Evolutionary conservation across 495 filamentous ascomycete genomes (phyloP).

Genomic region (Penicillium egyptiacum): DNA sequence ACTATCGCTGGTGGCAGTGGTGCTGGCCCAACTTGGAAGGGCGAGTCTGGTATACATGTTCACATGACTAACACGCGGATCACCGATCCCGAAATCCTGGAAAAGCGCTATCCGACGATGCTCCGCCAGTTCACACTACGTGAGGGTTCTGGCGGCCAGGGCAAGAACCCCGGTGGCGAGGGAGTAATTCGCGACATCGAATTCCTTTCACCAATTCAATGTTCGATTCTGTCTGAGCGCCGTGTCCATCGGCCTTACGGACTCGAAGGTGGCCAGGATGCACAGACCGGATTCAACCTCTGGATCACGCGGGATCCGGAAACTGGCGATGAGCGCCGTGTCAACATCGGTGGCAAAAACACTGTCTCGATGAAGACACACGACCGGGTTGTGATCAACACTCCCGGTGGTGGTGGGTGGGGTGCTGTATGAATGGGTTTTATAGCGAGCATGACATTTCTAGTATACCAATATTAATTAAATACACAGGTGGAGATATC

Average conservation of each 20-base stretch:
- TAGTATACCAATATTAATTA: constrained; percentile 5
- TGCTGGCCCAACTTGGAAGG: constrained; percentile 83
- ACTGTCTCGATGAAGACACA: constrained; percentile 82
- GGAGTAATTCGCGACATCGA: constrained; percentile 94
- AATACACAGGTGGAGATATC: not conserved
- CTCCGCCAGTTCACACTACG: constrained; percentile 82
- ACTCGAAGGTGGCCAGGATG: constrained; percentile 81
- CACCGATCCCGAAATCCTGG: constrained; percentile 94
- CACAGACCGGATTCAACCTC: constrained; percentile 74
- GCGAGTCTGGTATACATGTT: constrained; percentile 85
- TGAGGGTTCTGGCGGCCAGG: constrained; percentile 63
- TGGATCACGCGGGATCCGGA: constrained; percentile 70
- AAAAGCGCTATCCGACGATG: constrained; percentile 87
- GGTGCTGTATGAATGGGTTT: constrained; percentile 26
- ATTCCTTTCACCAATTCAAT: constrained; percentile 85
- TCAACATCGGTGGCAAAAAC: constrained; percentile 93
- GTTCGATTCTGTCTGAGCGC: constrained; percentile 84
- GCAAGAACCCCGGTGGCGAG: constrained; percentile 79
- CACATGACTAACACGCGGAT: constrained; percentile 99
- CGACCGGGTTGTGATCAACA: constrained; percentile 78
- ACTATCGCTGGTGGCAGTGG: constrained; percentile 93
- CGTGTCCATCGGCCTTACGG: constrained; percentile 88
- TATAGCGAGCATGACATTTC: constrained; percentile 2
- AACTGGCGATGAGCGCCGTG: constrained; percentile 59
- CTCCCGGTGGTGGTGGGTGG: constrained; percentile 56